phyloP scores from a whole-genome alignment of 495 filamentous ascomycete species.

The Aspergillus coremiiformis region DNA sequence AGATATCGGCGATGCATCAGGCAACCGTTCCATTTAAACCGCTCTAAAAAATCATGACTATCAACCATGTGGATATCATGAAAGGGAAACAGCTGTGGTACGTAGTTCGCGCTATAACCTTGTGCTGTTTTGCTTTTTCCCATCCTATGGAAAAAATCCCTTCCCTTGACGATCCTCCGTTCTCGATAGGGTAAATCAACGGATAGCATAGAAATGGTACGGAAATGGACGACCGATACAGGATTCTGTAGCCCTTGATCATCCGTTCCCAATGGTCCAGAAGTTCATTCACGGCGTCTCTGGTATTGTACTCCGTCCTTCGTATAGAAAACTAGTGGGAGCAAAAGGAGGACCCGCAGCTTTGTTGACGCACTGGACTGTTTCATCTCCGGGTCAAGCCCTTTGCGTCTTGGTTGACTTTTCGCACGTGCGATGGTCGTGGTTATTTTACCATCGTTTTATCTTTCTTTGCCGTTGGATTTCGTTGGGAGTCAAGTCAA shows the following conservation, averaged over 20 bases:
- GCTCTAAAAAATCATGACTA: not conserved
- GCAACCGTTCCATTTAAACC: no score
- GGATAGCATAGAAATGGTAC: no score
- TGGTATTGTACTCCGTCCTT: not conserved
- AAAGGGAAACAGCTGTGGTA: not conserved
- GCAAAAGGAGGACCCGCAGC: not conserved
- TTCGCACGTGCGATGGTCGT: not conserved
- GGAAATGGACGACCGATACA: no score
- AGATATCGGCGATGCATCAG: no score
- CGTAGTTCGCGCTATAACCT: not conserved
- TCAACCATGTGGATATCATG: not conserved
- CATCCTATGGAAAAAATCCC: not conserved
- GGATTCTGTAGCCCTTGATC: no score
- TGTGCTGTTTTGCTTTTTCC: not conserved
- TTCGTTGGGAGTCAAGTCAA: no score
- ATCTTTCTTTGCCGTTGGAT: no score
- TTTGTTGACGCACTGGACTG: not conserved
- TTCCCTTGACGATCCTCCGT: not conserved
- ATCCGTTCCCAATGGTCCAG: no score
- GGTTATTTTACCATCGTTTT: constrained; percentile 3
- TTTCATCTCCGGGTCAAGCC: constrained; percentile 9
- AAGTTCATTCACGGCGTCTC: not conserved
- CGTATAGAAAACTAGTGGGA: not conserved
- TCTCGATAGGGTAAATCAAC: no score
- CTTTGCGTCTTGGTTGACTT: not conserved